A percentile compares a stretch with the other conserved stretches of the same genome.
phyloP scores from a whole-genome alignment of 495 filamentous ascomycete genomes.

The Penicillium nucicola region DNA sequence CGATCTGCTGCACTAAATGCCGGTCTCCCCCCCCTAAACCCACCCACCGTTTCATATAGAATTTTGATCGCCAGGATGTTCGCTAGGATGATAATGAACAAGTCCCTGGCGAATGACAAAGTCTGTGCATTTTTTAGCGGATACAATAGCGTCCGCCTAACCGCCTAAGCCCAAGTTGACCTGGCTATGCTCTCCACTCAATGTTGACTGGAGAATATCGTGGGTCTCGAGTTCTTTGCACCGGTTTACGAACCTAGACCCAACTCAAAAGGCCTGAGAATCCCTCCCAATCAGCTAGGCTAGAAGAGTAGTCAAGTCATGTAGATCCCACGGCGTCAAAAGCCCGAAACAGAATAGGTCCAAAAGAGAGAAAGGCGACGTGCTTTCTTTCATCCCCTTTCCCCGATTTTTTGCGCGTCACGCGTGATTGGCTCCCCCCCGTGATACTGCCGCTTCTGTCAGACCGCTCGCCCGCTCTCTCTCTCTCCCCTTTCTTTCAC shows the following conservation, averaged over 20 bases:
- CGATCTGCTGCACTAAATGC: no score
- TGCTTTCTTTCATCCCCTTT: constrained; percentile 4
- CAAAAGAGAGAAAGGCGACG: neutral
- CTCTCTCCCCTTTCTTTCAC: constrained; percentile 20
- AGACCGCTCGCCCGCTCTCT: constrained; percentile 19
- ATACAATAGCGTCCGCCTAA: constrained; percentile 3
- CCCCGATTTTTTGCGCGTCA: constrained; percentile 6
- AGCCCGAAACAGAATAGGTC: constrained; percentile 1
- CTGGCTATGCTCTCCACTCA: constrained; percentile 3
- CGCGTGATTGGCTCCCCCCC: constrained; percentile 20
- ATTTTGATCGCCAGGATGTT: constrained; percentile 9
- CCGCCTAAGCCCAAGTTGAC: neutral
- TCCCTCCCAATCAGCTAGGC: constrained; percentile 5
- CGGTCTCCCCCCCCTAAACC: neutral
- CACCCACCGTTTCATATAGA: neutral
- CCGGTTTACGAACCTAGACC: neutral
- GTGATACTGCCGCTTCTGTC: constrained; percentile 13
- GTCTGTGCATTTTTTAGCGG: constrained; percentile 4
- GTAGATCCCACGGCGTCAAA: constrained; percentile 5
- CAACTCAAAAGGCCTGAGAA: neutral
- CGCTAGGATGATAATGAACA: constrained; percentile 5
- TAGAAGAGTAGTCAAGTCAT: neutral
- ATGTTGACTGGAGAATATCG: neutral
- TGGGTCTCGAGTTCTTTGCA: neutral
- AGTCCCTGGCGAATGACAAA: constrained; percentile 1